Conservation (phyloP, 129 eudicot species). For the Tagetes erecta region DNA sequence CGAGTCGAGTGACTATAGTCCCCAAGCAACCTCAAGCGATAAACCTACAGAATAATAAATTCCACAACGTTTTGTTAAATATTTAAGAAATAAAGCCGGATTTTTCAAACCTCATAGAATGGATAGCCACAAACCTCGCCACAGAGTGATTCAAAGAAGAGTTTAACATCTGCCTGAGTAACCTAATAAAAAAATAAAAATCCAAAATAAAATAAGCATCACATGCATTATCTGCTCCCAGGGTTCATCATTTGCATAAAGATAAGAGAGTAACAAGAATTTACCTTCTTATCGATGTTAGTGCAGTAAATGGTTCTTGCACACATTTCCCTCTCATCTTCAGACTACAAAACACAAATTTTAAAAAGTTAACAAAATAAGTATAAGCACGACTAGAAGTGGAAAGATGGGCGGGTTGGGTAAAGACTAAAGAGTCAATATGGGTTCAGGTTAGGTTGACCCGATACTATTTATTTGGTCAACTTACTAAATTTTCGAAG, state of each 20-base stretch:
- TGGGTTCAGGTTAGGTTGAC: neutral
- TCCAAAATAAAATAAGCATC: neutral
- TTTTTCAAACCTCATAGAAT: neutral
- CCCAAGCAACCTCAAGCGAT: conserved; percentile 92
- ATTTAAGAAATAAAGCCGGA: conserved; percentile 17
- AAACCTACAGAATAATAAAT: conserved; percentile 50
- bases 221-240: neutral
- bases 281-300: conserved; percentile 92
- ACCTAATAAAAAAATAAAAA: conserved; percentile 44
- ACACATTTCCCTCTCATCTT: conserved; percentile 97
- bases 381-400: neutral
- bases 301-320: conserved; percentile 87
- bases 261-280: neutral
- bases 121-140: conserved; percentile 73
- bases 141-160: conserved; percentile 79
- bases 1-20: conserved; percentile 87
- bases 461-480: neutral
- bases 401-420: neutral
- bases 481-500: too few species aligned
- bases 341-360: conserved; percentile 43
- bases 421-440: neutral
- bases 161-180: conserved; percentile 85
- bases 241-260: neutral
- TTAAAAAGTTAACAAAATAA: neutral
- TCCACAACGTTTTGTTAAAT: conserved; percentile 12